Conservation (phyloP, 768 basidiomycete species). For the Mycena capillaripes region DNA sequence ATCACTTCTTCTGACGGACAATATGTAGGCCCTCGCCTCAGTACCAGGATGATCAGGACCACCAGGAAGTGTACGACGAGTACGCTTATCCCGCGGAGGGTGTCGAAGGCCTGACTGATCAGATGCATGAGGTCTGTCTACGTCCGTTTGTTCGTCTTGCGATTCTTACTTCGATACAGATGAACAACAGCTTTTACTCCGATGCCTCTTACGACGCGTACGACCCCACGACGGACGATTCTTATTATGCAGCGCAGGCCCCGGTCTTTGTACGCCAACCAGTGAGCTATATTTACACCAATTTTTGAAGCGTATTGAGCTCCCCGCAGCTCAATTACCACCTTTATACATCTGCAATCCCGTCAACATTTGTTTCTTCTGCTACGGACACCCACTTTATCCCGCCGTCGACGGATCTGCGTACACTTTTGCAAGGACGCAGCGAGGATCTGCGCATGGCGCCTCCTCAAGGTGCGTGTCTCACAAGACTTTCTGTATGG, state of each 20-base stretch:
- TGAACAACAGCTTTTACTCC: slow-evolving; percentile 40
- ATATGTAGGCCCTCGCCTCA: slow-evolving; percentile 18
- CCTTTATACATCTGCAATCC: slow-evolving; percentile 83
- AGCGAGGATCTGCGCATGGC: slow-evolving; percentile 79
- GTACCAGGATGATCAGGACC: slow-evolving; percentile 36
- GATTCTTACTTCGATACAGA: slow-evolving; percentile 23
- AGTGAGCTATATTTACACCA: slow-evolving; percentile 52
- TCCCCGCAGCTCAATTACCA: slow-evolving; percentile 87
- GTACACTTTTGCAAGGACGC: slow-evolving; percentile 59
- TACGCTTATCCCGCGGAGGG: slow-evolving; percentile 43
- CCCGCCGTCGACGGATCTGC: slow-evolving; percentile 57
- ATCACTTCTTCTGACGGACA: not conserved
- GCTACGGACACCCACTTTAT: slow-evolving; percentile 77
- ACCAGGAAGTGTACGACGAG: slow-evolving; percentile 40
- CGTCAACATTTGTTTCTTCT: slow-evolving; percentile 65
- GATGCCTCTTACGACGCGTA: slow-evolving; percentile 52
- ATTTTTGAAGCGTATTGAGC: not conserved
- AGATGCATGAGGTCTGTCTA: slow-evolving; percentile 49
- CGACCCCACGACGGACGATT: slow-evolving; percentile 50
- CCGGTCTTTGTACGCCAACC: slow-evolving; percentile 76
- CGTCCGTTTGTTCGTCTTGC: not conserved
- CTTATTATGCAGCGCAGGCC: slow-evolving; percentile 56
- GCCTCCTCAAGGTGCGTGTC: slow-evolving; percentile 51
- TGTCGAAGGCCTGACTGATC: slow-evolving; percentile 45
- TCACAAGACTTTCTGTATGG: slow-evolving; percentile 7